A percentile compares a stretch with the other conserved stretches of the same genome.
phyloP scores from a whole-genome alignment of 2,329 filamentous ascomycete species.

The Amphichorda felina region DNA sequence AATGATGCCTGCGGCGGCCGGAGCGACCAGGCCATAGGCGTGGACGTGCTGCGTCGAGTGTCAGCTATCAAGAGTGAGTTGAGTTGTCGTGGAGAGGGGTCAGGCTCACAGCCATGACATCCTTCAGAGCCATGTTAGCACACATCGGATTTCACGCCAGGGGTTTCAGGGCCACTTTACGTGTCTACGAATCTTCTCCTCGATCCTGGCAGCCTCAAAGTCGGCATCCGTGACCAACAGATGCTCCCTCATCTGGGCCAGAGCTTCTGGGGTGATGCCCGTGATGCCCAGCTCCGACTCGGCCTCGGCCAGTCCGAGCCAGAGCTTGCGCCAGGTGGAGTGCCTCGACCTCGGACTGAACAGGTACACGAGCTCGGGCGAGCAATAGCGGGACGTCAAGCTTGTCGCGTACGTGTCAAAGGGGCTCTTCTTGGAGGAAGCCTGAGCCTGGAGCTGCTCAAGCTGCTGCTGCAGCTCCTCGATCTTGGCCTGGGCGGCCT shows the following conservation, averaged over 20 bases:
- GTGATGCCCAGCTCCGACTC: slow-evolving; percentile 71
- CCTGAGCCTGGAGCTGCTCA: background rate
- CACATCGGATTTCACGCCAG: background rate
- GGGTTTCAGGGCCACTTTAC: too few species aligned
- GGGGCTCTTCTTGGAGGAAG: background rate
- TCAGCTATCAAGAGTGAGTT: background rate
- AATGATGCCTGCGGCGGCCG: slow-evolving; percentile 71
- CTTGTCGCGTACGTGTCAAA: slow-evolving; percentile 46
- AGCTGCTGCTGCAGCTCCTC: slow-evolving; percentile 1
- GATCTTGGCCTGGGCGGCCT: slow-evolving; percentile 1
- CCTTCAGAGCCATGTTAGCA: slow-evolving; percentile 11
- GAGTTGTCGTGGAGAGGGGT: too few species aligned
- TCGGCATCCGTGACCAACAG: slow-evolving; percentile 66
- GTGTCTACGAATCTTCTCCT: slow-evolving; percentile 57
- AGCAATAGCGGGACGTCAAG: slow-evolving; percentile 62
- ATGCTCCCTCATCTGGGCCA: slow-evolving; percentile 66
- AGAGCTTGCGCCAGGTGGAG: slow-evolving; percentile 74
- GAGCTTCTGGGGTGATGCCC: slow-evolving; percentile 58
- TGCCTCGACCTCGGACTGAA: slow-evolving; percentile 68
- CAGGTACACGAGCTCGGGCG: slow-evolving; percentile 61
- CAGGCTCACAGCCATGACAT: slow-evolving; percentile 44
- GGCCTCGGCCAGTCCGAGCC: slow-evolving; percentile 72
- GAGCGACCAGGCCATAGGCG: slow-evolving; percentile 61
- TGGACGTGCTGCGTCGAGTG: slow-evolving; percentile 44
- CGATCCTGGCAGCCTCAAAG: slow-evolving; percentile 57